phyloP scores from a whole-genome alignment of 805 yeast species.

The Ogataea siamensis region DNA sequence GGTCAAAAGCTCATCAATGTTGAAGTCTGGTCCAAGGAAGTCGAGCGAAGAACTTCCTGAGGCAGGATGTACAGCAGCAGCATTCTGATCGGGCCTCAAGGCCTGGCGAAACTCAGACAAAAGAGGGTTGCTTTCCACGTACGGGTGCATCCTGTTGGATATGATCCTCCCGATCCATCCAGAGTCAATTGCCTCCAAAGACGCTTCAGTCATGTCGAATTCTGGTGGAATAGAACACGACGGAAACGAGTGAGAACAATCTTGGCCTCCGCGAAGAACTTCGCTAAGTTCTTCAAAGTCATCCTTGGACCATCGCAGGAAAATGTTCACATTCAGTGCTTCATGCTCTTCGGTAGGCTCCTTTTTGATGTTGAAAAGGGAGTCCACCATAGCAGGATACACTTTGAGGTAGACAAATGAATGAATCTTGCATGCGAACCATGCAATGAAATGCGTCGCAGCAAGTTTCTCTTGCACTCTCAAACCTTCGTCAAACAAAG shows the following conservation, averaged over 20 bases:
- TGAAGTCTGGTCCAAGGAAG: neutral
- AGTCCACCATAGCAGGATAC: slow-evolving; percentile 2
- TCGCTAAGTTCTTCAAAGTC: slow-evolving; percentile 2
- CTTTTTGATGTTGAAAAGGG: slow-evolving; percentile 9
- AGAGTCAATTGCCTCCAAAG: slow-evolving; percentile 5
- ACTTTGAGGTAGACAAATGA: slow-evolving; percentile 15
- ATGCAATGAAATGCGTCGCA: slow-evolving; percentile 24
- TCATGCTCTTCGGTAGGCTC: slow-evolving; percentile 8
- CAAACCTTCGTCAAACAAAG: neutral
- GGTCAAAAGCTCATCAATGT: neutral
- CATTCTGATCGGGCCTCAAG: neutral
- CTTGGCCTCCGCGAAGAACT: neutral
- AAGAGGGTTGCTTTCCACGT: neutral
- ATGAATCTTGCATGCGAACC: slow-evolving; percentile 22
- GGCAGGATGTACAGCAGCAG: neutral
- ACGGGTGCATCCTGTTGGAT: slow-evolving; percentile 6
- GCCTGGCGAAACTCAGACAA: neutral
- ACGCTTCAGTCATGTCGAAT: neutral
- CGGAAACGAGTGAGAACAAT: neutral
- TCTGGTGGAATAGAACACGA: neutral
- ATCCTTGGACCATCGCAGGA: neutral
- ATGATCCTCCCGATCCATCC: slow-evolving; percentile 18
- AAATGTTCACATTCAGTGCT: neutral
- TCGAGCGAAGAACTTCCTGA: neutral
- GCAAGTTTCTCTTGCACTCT: slow-evolving; percentile 11